Conservation (phyloP, 768 basidiomycete species). For the Phlebiopsis flavidoalba region DNA sequence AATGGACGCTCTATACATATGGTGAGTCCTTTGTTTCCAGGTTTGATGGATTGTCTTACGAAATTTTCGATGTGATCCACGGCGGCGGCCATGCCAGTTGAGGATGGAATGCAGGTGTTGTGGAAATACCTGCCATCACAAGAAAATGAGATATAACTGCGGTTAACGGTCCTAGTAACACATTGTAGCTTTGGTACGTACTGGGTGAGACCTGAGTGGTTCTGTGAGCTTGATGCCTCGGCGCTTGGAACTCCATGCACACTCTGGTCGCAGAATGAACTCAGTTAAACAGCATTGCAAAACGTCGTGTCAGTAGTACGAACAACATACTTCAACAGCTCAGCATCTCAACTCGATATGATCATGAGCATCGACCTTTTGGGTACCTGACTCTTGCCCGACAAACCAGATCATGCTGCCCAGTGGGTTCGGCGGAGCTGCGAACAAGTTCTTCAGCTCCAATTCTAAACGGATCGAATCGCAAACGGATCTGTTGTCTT, state of each 20-base stretch:
- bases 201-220: constrained; percentile 51
- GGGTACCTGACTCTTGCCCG: constrained; percentile 26
- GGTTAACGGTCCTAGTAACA: no score
- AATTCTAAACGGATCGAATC: background rate
- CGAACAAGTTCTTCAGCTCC: background rate
- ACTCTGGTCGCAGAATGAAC: constrained; percentile 34
- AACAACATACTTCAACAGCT: constrained; percentile 56
- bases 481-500: background rate
- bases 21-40: constrained; percentile 23
- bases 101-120: constrained; percentile 67
- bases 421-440: constrained; percentile 12
- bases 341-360: constrained; percentile 64
- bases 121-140: constrained; percentile 63
- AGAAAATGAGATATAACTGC: no score
- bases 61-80: constrained; percentile 36
- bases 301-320: background rate
- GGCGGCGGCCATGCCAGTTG: constrained; percentile 62
- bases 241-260: constrained; percentile 54
- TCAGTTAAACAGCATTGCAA: no score
- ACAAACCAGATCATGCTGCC: constrained; percentile 3
- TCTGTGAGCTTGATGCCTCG: constrained; percentile 45
- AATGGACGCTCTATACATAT: constrained; percentile 17
- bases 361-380: constrained; percentile 58
- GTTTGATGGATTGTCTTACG: background rate
- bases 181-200: no score